phyloP scores from a whole-genome alignment of 2,329 filamentous ascomycete genomes.

The Fusarium tanahbumbuense region DNA sequence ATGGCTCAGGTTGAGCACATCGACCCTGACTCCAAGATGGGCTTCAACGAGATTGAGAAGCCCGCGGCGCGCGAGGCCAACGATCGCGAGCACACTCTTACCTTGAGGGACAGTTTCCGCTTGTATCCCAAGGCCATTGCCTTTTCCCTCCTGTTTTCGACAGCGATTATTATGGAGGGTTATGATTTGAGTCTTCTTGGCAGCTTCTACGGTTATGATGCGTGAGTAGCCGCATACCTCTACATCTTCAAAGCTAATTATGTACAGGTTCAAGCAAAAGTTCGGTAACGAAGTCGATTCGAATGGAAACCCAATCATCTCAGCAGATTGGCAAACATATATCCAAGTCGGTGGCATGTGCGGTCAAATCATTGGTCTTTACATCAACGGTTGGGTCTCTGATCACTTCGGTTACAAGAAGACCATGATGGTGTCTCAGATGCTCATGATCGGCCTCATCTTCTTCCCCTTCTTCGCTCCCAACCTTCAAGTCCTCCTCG shows the following conservation, averaged over 20 bases:
- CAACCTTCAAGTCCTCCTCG: constrained; percentile 55
- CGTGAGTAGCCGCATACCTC: constrained; percentile 48
- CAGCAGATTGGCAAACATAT: constrained; percentile 26
- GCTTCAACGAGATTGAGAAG: constrained; percentile 11
- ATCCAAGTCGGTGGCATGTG: constrained; percentile 30
- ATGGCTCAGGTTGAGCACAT: constrained; percentile 24
- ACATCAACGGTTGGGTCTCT: constrained; percentile 26
- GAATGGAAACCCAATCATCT: constrained; percentile 9
- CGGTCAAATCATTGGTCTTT: constrained; percentile 20
- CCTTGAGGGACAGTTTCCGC: constrained; percentile 51
- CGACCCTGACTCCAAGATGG: constrained; percentile 13
- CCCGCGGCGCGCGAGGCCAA: constrained; percentile 20
- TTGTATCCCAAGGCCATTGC: constrained; percentile 53
- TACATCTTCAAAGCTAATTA: constrained; percentile 43
- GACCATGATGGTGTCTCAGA: constrained; percentile 53
- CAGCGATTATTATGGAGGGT: constrained; percentile 55
- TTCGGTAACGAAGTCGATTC: constrained; percentile 25
- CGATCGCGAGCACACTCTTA: constrained; percentile 48
- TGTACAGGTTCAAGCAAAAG: constrained; percentile 18
- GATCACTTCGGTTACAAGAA: constrained; percentile 23
- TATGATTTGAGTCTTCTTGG: constrained; percentile 46
- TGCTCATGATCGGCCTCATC: constrained; percentile 56
- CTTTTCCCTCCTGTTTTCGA: constrained; percentile 54
- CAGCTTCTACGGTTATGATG: constrained; percentile 43
- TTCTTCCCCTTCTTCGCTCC: constrained; percentile 61